phyloP scores from a whole-genome alignment of 2,329 filamentous ascomycete genomes.

The Pyrenophora seminiperda region DNA sequence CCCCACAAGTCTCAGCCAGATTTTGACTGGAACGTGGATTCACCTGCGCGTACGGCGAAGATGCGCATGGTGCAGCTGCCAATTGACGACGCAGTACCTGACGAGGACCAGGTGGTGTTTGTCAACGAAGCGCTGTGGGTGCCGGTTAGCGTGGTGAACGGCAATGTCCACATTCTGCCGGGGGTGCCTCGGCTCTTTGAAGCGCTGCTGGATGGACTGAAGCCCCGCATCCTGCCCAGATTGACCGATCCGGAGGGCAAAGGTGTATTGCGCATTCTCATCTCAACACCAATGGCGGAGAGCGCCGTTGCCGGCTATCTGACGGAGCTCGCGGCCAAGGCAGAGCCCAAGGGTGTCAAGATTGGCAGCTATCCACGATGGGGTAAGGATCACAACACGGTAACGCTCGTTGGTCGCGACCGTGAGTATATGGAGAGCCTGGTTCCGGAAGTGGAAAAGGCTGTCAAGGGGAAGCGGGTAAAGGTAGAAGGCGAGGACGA shows the following conservation, averaged over 20 bases:
- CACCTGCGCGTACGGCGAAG: conserved; percentile 77
- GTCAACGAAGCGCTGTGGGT: conserved; percentile 86
- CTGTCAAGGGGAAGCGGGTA: conserved; percentile 75
- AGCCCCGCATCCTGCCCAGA: conserved; percentile 70
- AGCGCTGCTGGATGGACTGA: conserved; percentile 75
- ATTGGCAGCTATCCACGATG: conserved; percentile 94
- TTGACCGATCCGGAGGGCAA: conserved; percentile 81
- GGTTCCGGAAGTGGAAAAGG: conserved; percentile 75
- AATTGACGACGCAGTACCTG: conserved; percentile 67
- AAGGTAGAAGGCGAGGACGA: conserved; percentile 67
- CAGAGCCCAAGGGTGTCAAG: conserved; percentile 79
- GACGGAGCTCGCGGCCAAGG: conserved; percentile 75
- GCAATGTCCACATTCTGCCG: conserved; percentile 90
- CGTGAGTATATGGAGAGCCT: conserved; percentile 77
- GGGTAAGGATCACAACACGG: conserved; percentile 85
- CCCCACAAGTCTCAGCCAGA: conserved; percentile 72
- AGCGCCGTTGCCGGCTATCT: conserved; percentile 83
- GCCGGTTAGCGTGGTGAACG: conserved; percentile 84
- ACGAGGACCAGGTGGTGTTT: conserved; percentile 77
- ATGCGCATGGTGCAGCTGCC: conserved; percentile 90
- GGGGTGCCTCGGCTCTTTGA: conserved; percentile 88
- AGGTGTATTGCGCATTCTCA: conserved; percentile 75
- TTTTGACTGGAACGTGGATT: conserved; percentile 85
- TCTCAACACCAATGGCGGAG: conserved; percentile 87
- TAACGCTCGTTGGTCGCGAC: conserved; percentile 83